A percentile compares a stretch with the other conserved stretches of the same genome.
phyloP scores from a whole-genome alignment of 768 basidiomycete species.

The Mycena venus region DNA sequence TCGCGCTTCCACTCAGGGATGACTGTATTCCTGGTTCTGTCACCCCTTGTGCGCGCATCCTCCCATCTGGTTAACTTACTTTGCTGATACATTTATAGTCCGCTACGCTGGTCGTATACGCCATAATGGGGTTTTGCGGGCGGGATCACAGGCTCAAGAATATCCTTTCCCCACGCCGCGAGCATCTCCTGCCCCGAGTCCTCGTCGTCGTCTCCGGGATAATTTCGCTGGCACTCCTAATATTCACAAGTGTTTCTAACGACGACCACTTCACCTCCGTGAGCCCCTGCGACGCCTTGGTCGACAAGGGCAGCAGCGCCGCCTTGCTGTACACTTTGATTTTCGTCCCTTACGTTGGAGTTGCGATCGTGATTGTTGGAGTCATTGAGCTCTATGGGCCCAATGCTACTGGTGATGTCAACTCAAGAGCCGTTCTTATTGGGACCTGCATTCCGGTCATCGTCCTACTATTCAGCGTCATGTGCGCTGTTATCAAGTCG shows the following conservation, averaged over 20 bases:
- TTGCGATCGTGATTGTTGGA: neutral
- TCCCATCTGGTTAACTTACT: neutral
- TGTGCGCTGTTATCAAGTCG: neutral
- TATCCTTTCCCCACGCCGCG: neutral
- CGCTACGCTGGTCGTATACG: neutral
- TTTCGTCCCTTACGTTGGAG: slow-evolving; percentile 4
- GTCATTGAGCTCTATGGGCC: neutral
- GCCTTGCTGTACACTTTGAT: neutral
- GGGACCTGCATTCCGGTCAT: neutral
- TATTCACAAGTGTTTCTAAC: neutral
- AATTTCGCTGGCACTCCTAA: neutral
- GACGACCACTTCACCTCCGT: neutral
- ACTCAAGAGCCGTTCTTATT: neutral
- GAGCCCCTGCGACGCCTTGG: neutral
- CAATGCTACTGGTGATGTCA: neutral
- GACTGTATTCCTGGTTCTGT: slow-evolving; percentile 9
- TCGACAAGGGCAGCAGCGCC: neutral
- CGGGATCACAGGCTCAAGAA: neutral
- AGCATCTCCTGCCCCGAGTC: neutral
- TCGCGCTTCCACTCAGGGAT: slow-evolving; percentile 8
- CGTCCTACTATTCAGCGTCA: neutral
- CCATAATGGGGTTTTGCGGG: neutral
- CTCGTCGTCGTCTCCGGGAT: neutral
- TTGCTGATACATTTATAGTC: neutral
- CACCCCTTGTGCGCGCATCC: neutral